These are phyloP conservation scores for Ceratobasidium theobromae DNA, from an alignment of 1,284 basidiomycete genomes.

Conservation along the genomic window DNA sequence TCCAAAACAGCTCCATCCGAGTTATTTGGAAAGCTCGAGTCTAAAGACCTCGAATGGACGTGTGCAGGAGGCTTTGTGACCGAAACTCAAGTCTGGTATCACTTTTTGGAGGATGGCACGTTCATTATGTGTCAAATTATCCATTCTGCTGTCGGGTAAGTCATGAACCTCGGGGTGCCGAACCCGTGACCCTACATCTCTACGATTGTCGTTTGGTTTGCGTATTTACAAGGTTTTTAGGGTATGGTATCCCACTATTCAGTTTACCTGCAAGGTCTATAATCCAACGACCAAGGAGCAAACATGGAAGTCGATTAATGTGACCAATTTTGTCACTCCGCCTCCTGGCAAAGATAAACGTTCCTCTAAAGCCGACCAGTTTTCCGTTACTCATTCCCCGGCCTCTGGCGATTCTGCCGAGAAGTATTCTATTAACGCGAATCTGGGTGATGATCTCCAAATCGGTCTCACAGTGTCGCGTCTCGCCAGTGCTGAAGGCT, in stretches of 20 bases:
- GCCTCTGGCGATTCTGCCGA: conserved; percentile 68
- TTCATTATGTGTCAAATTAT: conserved; percentile 90
- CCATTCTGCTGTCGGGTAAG: conserved; percentile 92
- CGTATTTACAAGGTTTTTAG: no score
- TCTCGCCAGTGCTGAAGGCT: conserved; percentile 74
- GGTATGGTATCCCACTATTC: conserved; percentile 91
- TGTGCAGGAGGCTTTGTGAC: conserved; percentile 85
- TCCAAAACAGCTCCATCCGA: conserved; percentile 54
- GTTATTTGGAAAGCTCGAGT: conserved; percentile 68
- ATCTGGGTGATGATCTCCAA: conserved; percentile 79
- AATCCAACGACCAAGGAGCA: conserved; percentile 77
- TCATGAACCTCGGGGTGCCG: conserved; percentile 37
- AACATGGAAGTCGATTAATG: conserved; percentile 89
- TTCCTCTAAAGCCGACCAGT: conserved; percentile 88
- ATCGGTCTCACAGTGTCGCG: conserved; percentile 74
- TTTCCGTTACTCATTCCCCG: conserved; percentile 74
- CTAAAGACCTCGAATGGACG: conserved; percentile 79
- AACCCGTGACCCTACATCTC: not conserved
- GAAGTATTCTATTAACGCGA: conserved; percentile 78
- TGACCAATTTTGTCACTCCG: conserved; percentile 78
- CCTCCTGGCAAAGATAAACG: conserved; percentile 79
- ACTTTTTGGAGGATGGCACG: conserved; percentile 79
- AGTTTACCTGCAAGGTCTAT: conserved; percentile 92
- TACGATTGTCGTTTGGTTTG: conserved; percentile 5
- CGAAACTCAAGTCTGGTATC: conserved; percentile 92